phyloP scores from a whole-genome alignment of 2,329 filamentous ascomycete genomes.

The Myriosclerotinia duriaeana region DNA sequence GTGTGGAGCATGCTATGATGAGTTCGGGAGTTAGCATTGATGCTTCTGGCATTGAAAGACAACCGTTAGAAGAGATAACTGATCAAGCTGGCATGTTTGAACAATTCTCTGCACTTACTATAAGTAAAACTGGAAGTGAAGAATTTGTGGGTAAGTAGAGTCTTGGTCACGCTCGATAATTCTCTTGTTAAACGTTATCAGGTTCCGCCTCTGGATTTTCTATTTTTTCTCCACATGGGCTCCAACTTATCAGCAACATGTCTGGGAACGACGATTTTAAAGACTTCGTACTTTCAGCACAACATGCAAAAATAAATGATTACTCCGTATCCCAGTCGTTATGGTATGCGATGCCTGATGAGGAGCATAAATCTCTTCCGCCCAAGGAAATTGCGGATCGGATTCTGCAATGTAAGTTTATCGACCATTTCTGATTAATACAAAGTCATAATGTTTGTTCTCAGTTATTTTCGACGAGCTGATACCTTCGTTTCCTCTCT shows the following conservation, averaged over 20 bases:
- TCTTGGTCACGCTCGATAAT: background rate
- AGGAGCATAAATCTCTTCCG: conserved; percentile 29
- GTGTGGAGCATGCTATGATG: conserved; percentile 33
- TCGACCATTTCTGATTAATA: background rate
- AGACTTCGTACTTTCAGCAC: background rate
- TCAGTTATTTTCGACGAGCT: conserved; percentile 19
- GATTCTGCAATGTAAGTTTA: conserved; percentile 30
- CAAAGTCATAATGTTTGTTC: background rate
- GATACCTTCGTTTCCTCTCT: conserved; percentile 25
- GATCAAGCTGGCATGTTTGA: conserved; percentile 29
- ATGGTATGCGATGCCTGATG: conserved; percentile 30
- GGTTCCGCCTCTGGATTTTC: conserved; percentile 35
- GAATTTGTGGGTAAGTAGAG: conserved; percentile 31
- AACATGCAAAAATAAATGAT: background rate
- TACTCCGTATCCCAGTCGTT: conserved; percentile 9
- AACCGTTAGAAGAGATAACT: conserved; percentile 29
- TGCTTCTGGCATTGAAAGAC: conserved; percentile 21
- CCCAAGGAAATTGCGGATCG: conserved; percentile 30
- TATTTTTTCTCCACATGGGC: conserved; percentile 34
- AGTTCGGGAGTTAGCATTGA: conserved; percentile 25
- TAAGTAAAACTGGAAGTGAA: conserved; percentile 27
- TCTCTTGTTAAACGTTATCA: conserved; percentile 23
- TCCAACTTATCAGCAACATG: conserved; percentile 30
- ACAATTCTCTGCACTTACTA: conserved; percentile 31
- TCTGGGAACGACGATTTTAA: conserved; percentile 6